phyloP scores from a whole-genome alignment of 139 green algal genomes.

The Volvox reticuliferus region DNA sequence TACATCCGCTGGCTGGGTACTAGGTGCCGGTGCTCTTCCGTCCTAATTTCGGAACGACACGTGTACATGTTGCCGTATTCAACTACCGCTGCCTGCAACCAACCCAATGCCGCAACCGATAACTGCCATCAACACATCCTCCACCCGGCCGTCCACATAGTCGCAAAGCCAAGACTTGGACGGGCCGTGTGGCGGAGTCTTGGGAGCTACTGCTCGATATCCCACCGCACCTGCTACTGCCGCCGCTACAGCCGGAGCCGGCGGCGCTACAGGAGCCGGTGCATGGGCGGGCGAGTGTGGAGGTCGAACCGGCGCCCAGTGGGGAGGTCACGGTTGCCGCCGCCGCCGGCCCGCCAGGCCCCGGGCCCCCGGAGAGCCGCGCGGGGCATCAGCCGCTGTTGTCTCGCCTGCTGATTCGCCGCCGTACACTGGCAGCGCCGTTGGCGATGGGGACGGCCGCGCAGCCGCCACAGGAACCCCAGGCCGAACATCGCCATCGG shows the following conservation, averaged over 20 bases:
- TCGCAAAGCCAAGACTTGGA: conserved; percentile 42
- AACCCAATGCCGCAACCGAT: too few relatives aligned
- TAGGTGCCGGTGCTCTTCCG: too few relatives aligned
- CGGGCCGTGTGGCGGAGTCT: conserved; percentile 25
- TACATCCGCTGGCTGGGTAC: too few relatives aligned
- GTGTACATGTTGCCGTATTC: too few relatives aligned
- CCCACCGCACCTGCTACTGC: not conserved
- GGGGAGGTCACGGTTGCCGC: not conserved
- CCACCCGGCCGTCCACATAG: not conserved
- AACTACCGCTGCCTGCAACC: too few relatives aligned
- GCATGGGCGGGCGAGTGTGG: not conserved
- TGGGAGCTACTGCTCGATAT: conserved; percentile 27
- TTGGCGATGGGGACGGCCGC: not conserved
- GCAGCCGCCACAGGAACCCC: not conserved
- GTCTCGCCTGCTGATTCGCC: not conserved
- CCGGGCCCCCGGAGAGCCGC: not conserved
- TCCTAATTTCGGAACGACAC: too few relatives aligned
- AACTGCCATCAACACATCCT: too few relatives aligned
- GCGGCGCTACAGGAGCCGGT: not conserved
- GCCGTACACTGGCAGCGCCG: not conserved
- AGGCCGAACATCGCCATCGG: not conserved
- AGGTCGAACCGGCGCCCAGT: not conserved
- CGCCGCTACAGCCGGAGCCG: not conserved
- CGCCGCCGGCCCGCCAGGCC: not conserved
- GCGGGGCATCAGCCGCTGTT: not conserved